phyloP scores from a whole-genome alignment of 1,284 basidiomycete species.

The Coniophora puteana region DNA sequence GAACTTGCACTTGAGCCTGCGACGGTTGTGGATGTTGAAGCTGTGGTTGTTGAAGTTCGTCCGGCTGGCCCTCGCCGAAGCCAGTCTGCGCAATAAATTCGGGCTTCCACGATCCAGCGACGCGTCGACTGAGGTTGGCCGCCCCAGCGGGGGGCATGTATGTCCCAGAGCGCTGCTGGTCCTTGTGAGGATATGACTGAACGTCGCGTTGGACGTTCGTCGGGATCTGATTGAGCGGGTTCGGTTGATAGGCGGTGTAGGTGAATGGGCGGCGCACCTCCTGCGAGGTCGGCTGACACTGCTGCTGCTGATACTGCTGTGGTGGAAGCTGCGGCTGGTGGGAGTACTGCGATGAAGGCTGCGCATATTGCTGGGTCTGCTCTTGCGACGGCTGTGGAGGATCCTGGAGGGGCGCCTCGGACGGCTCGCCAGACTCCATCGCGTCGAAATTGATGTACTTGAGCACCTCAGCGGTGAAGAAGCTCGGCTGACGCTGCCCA shows the following conservation, averaged over 20 bases:
- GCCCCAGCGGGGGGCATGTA: conserved; percentile 58
- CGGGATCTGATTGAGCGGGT: conserved; percentile 25
- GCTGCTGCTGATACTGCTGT: background rate
- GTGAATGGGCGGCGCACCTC: conserved; percentile 1
- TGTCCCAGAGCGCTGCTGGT: conserved; percentile 10
- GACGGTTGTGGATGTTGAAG: too few relatives aligned
- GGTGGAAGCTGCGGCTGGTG: conserved; percentile 9
- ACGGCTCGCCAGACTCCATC: too few relatives aligned
- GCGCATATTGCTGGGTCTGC: conserved; percentile 17
- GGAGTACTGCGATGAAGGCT: background rate
- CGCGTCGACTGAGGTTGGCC: conserved; percentile 44
- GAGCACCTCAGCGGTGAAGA: conserved; percentile 25
- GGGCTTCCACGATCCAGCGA: conserved; percentile 49
- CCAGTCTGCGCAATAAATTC: too few relatives aligned
- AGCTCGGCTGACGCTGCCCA: conserved; percentile 14
- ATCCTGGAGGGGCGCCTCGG: conserved; percentile 7
- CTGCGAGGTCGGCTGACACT: conserved; percentile 1
- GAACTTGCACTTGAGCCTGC: too few relatives aligned
- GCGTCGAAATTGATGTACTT: conserved; percentile 25
- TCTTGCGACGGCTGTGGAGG: conserved; percentile 7
- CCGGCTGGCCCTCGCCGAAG: too few relatives aligned
- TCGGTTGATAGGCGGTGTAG: conserved; percentile 13
- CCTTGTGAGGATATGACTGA: background rate
- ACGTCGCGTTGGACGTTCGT: conserved; percentile 24
- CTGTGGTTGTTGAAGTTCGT: too few relatives aligned